Conservation (phyloP, 2,329 filamentous ascomycete species). For the Rutstroemia sydowiana region DNA sequence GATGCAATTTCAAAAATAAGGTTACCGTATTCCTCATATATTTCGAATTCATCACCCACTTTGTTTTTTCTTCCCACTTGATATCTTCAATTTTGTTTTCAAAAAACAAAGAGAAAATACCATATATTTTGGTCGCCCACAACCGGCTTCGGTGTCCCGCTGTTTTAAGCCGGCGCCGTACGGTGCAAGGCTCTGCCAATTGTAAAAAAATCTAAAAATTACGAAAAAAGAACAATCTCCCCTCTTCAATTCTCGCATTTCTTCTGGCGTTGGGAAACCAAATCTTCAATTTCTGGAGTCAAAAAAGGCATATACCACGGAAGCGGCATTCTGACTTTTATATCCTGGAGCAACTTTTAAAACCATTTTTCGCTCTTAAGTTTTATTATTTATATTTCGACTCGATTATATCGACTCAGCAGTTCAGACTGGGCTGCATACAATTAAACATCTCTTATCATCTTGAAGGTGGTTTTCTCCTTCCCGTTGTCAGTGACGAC, state of each 20-base stretch:
- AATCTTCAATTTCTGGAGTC: constrained; percentile 13
- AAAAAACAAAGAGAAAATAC: constrained; percentile 17
- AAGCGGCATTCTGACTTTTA: constrained; percentile 16
- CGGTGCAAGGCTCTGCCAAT: constrained; percentile 28
- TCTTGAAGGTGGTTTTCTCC: constrained; percentile 23
- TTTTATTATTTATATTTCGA: constrained; percentile 19
- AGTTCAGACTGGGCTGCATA: constrained; percentile 26
- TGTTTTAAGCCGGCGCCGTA: constrained; percentile 29
- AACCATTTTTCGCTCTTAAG: constrained; percentile 7
- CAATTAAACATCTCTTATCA: constrained; percentile 19
- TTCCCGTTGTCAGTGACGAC: constrained; percentile 1
- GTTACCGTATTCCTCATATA: constrained; percentile 25
- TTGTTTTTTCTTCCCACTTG: constrained; percentile 10
- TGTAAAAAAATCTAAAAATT: too few relatives aligned
- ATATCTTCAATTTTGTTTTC: constrained; percentile 13
- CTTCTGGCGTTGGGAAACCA: constrained; percentile 22
- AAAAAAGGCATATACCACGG: constrained; percentile 26
- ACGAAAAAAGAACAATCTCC: constrained; percentile 8
- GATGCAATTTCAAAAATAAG: background rate
- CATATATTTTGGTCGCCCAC: constrained; percentile 28
- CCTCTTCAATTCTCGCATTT: constrained; percentile 19
- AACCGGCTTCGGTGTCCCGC: constrained; percentile 28
- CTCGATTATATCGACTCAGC: constrained; percentile 31
- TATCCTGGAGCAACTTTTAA: constrained; percentile 9
- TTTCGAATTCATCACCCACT: constrained; percentile 19